These are phyloP conservation scores for Cyclanthera cordifolia DNA, from an alignment of 306 rosid species.

Conservation along the genomic window DNA sequence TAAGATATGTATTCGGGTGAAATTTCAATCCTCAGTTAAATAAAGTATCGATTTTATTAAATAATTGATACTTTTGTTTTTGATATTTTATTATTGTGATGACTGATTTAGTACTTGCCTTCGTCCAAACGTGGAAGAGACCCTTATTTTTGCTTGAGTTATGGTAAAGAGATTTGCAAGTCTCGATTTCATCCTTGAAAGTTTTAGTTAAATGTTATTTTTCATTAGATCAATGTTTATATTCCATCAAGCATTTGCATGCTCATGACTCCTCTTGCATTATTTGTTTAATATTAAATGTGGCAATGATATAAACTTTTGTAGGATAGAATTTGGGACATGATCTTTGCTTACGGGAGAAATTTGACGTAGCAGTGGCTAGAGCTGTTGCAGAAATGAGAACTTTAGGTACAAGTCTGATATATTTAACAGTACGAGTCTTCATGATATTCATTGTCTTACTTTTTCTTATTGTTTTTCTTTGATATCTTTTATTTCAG, in stretches of 20 bases:
- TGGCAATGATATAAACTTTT: not conserved
- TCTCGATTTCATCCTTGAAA: not conserved
- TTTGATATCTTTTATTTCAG: slow-evolving; percentile 36
- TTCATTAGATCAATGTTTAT: not conserved
- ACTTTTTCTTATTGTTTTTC: slow-evolving; percentile 7
- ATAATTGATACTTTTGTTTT: not conserved
- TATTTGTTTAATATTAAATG: not conserved
- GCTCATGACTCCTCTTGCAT: not conserved
- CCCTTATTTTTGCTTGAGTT: not conserved
- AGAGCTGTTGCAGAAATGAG: slow-evolving; percentile 96
- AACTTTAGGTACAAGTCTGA: slow-evolving; percentile 40
- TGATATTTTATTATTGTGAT: no score
- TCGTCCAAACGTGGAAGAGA: not conserved
- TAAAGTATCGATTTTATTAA: not conserved
- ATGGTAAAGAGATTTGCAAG: not conserved
- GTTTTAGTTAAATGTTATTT: not conserved
- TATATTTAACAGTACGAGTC: slow-evolving; percentile 9
- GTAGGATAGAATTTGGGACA: slow-evolving; percentile 78
- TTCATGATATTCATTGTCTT: not conserved
- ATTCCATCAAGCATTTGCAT: not conserved
- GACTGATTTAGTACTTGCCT: not conserved
- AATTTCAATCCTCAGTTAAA: no score
- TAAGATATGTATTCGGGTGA: no score
- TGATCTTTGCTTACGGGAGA: slow-evolving; percentile 53
- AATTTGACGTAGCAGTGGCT: slow-evolving; percentile 74